These are phyloP conservation scores for Gigaspora rosea DNA, from an alignment of 192 early-diverging fungal species.

Conservation along the genomic window DNA sequence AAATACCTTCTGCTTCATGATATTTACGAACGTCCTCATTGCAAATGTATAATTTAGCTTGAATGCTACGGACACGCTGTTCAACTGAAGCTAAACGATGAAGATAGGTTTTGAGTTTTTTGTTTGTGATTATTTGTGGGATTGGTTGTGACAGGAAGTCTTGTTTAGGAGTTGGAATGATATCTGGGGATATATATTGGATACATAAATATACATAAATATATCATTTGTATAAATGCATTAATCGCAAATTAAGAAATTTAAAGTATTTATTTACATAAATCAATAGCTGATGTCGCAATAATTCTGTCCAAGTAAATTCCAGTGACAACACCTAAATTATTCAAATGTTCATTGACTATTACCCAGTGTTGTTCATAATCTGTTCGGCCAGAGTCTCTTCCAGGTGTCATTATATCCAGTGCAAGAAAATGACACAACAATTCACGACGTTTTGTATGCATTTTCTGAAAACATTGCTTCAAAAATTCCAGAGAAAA, in stretches of 20 bases:
- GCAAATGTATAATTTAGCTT: slow-evolving; percentile 59
- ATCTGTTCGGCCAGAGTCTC: slow-evolving; percentile 35
- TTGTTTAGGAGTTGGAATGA: no score
- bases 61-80: slow-evolving; percentile 44
- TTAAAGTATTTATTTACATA: slow-evolving; percentile 41
- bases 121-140: no score
- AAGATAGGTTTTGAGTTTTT: no score
- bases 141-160: no score
- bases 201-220: no score
- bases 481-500: slow-evolving; percentile 52
- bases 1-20: slow-evolving; percentile 30
- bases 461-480: slow-evolving; percentile 50
- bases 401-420: slow-evolving; percentile 34
- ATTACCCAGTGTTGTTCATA: slow-evolving; percentile 48
- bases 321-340: slow-evolving; percentile 41
- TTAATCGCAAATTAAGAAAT: no score
- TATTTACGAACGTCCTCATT: slow-evolving; percentile 53
- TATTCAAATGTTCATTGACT: slow-evolving; percentile 39
- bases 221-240: no score
- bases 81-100: no score
- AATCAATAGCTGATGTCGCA: slow-evolving; percentile 45
- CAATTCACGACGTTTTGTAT: slow-evolving; percentile 58
- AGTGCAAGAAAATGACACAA: slow-evolving; percentile 52
- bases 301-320: slow-evolving; percentile 42
- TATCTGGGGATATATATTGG: no score